Percentiles rank a stretch among this genome's conserved stretches.
Evolutionary conservation across 1,284 basidiomycete genomes (phyloP).

Genomic region (Pterulicium gracile): DNA sequence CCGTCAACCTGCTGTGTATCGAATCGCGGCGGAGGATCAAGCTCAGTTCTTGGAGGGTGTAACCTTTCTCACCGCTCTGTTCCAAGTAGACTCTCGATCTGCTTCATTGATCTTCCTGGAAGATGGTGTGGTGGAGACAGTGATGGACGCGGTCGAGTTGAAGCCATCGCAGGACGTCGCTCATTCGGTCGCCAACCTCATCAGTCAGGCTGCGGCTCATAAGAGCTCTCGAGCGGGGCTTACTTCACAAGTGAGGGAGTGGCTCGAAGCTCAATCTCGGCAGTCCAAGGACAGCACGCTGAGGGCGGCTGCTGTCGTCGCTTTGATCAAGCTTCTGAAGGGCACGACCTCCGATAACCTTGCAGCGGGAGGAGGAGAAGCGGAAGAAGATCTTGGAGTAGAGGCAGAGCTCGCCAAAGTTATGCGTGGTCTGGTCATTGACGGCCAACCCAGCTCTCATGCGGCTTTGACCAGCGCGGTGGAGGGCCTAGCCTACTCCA

Average conservation of each 20-base stretch:
- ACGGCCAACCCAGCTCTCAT: slow-evolving; percentile 16
- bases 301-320: slow-evolving; percentile 57
- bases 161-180: slow-evolving; percentile 35
- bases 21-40: slow-evolving; percentile 46
- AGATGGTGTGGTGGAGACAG: slow-evolving; percentile 49
- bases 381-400: slow-evolving; percentile 19
- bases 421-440: slow-evolving; percentile 52
- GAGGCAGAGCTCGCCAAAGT: slow-evolving; percentile 33
- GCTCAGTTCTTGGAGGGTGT: slow-evolving; percentile 37
- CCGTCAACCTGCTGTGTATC: slow-evolving; percentile 30
- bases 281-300: slow-evolving; percentile 35
- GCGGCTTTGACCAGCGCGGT: slow-evolving; percentile 29
- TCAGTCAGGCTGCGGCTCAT: slow-evolving; percentile 64
- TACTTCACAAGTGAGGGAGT: slow-evolving; percentile 39
- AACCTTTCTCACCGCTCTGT: slow-evolving; percentile 58
- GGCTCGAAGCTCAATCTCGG: slow-evolving; percentile 51
- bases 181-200: slow-evolving; percentile 53
- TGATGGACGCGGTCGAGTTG: slow-evolving; percentile 59
- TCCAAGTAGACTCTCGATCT: slow-evolving; percentile 62
- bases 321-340: slow-evolving; percentile 67
- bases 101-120: slow-evolving; percentile 51
- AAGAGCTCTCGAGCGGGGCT: slow-evolving; percentile 59
- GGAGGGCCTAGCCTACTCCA: slow-evolving; percentile 80
- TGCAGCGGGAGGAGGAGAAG: background rate
- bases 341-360: slow-evolving; percentile 38